Evolutionary conservation across 2,329 filamentous ascomycete genomes (phyloP), one percentile per base, ranked within the genome.

Genomic region (Didymella keratinophila): DNA sequence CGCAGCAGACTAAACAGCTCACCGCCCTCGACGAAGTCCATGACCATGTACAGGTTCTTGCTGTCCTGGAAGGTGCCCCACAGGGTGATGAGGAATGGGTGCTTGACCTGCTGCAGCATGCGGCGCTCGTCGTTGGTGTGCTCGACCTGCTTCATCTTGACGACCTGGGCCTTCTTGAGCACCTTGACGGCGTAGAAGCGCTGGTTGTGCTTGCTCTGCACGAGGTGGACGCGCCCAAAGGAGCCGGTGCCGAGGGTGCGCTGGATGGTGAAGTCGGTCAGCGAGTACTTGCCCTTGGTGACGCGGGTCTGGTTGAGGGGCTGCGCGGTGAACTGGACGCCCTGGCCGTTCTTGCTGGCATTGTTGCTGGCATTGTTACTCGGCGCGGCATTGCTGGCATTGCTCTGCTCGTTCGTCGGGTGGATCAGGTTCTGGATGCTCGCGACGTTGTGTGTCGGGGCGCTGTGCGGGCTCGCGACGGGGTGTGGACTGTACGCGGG

Each of bases 91-190:
- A 99, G 83, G 80, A 99, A 99, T 12, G 95, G 93, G 79, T 99
- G 94, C 78, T 97, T 96, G 77, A 98, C 95, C 77, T 96, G 91
- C 76, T 92, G 91, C 71, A 99, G 82, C 95, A 99, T 99, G 71
- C 87, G 88, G 67, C 95, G 86, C 82, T 99, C 95, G 79, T 99
- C 95, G 74, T 99, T 99, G 67, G 95, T 99, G 81, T 99, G 95
- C 80, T 99, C 95, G 60, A 99, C 93, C 80, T 99, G 95, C 86
- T 99, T 99, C 95, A 99, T 98, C 83, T 97, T 97, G 78, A 99
- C 93, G 53, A 99, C 94, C 80, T 99, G 95, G 47, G 89, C 89
- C 85, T 99, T 99, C 79, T 99, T 99, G 79, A 99, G 82, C 66
- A 99, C 95, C 82, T 99, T 99, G 79, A 99, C 89, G 44, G 95